phyloP scores from a whole-genome alignment of 768 basidiomycete genomes.

The Hysterangium stoloniferum region DNA sequence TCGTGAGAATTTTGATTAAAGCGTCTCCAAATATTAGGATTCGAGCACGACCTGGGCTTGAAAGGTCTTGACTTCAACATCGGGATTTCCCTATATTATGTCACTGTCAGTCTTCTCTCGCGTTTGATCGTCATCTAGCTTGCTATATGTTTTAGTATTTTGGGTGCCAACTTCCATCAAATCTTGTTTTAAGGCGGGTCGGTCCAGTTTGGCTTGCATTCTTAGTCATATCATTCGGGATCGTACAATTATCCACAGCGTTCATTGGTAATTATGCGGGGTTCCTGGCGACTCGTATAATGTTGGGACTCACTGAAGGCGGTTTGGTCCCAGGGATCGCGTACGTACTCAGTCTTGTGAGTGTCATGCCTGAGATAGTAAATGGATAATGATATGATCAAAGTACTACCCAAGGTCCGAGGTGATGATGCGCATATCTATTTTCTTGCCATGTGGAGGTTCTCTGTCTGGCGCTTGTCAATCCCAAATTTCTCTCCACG shows the following conservation, averaged over 20 bases:
- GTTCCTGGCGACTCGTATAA: slow-evolving; percentile 31
- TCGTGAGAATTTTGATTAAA: too few relatives aligned
- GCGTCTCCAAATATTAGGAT: slow-evolving; percentile 20
- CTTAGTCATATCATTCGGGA: slow-evolving; percentile 32
- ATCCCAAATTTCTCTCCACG: slow-evolving; percentile 12
- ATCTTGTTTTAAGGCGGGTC: slow-evolving; percentile 34
- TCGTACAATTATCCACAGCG: slow-evolving; percentile 30
- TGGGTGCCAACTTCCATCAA: slow-evolving; percentile 33
- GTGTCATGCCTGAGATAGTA: too few relatives aligned
- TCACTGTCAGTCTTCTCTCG: slow-evolving; percentile 27
- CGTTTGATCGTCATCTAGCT: not conserved
- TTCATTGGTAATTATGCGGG: slow-evolving; percentile 31
- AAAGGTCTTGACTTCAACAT: slow-evolving; percentile 34
- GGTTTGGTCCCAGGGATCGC: slow-evolving; percentile 36
- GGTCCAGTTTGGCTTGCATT: slow-evolving; percentile 33
- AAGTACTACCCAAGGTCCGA: slow-evolving; percentile 32
- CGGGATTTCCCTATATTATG: slow-evolving; percentile 34
- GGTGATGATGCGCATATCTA: slow-evolving; percentile 28
- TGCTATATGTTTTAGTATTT: slow-evolving; percentile 28
- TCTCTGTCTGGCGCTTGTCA: slow-evolving; percentile 30
- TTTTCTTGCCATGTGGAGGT: slow-evolving; percentile 29
- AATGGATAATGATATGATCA: not conserved
- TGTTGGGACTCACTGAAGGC: slow-evolving; percentile 36
- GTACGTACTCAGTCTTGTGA: slow-evolving; percentile 32
- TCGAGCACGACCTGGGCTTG: slow-evolving; percentile 38